Evolutionary conservation across 257 asterid species (phyloP).

Genomic region (Nicotiana tomentosiformis): DNA sequence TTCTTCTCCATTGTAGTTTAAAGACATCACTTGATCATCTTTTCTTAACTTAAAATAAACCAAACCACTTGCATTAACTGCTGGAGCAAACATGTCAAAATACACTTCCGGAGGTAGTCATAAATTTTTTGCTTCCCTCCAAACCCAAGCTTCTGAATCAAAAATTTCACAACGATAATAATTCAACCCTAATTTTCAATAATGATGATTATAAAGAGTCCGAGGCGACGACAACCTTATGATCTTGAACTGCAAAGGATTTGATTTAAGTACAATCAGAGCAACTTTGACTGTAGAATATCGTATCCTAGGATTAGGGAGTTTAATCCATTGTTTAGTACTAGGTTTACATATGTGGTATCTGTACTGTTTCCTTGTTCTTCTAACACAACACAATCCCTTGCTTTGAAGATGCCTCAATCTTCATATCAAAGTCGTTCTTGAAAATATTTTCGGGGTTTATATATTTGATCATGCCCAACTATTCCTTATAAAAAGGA

Average conservation of each 20-base stretch:
- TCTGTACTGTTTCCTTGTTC: not conserved
- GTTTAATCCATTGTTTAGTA: constrained; percentile 11
- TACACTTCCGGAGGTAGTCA: not conserved
- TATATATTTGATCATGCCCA: not conserved
- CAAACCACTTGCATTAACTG: constrained; percentile 1
- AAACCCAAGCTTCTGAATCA: constrained; percentile 16
- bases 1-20: not conserved
- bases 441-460: not conserved
- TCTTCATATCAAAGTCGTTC: not conserved
- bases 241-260: constrained; percentile 11
- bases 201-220: not conserved
- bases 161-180: constrained; percentile 6
- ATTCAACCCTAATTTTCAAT: not conserved
- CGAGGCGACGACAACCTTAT: constrained; percentile 7
- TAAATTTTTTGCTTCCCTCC: constrained; percentile 2
- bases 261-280: not conserved
- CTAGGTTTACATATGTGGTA: constrained; percentile 4
- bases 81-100: not conserved
- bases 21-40: not conserved
- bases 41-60: not conserved
- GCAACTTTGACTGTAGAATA: not conserved
- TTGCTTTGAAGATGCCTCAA: constrained; percentile 8
- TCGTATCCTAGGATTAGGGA: constrained; percentile 14
- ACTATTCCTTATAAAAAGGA: too few relatives aligned
- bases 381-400: constrained; percentile 17